These are phyloP conservation scores for Paralagenidium karlingii DNA, from an alignment of 352 stramenopile species.

Conservation along the genomic window DNA sequence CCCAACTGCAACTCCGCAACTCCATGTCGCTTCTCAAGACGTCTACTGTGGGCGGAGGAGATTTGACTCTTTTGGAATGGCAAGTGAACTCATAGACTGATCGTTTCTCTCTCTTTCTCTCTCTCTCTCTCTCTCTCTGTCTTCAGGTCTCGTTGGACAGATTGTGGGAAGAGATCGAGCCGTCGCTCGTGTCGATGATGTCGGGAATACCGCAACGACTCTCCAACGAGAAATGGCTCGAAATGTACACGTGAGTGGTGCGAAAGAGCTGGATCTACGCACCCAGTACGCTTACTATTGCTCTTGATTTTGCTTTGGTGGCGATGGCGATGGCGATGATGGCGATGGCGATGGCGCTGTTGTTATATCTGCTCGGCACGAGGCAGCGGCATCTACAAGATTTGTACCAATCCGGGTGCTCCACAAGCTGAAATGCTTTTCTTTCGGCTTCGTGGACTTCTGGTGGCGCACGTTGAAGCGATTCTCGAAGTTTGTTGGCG, in stretches of 20 bases:
- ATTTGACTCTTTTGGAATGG: too few relatives aligned
- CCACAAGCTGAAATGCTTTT: constrained; percentile 77
- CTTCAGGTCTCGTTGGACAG: too few relatives aligned
- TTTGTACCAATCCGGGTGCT: constrained; percentile 71
- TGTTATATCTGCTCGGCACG: too few relatives aligned
- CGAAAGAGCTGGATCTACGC: not conserved
- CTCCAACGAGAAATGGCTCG: constrained; percentile 74
- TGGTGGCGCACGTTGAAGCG: constrained; percentile 52
- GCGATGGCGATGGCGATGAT: too few relatives aligned
- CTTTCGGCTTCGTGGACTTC: constrained; percentile 53
- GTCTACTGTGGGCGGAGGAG: too few relatives aligned
- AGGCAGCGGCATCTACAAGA: constrained; percentile 73
- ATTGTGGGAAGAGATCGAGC: constrained; percentile 77
- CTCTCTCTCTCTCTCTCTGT: too few relatives aligned
- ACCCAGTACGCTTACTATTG: not conserved
- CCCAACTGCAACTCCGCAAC: too few relatives aligned
- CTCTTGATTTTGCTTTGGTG: not conserved
- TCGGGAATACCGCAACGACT: constrained; percentile 51
- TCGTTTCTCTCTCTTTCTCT: too few relatives aligned
- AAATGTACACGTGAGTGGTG: constrained; percentile 77
- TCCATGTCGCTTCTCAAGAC: too few relatives aligned
- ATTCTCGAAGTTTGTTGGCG: constrained; percentile 25
- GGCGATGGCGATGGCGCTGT: too few relatives aligned
- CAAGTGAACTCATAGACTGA: too few relatives aligned
- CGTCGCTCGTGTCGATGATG: constrained; percentile 55